Base-by-base conservation (phyloP, 345 rosid genomes). In the Theobroma cacao region DNA sequence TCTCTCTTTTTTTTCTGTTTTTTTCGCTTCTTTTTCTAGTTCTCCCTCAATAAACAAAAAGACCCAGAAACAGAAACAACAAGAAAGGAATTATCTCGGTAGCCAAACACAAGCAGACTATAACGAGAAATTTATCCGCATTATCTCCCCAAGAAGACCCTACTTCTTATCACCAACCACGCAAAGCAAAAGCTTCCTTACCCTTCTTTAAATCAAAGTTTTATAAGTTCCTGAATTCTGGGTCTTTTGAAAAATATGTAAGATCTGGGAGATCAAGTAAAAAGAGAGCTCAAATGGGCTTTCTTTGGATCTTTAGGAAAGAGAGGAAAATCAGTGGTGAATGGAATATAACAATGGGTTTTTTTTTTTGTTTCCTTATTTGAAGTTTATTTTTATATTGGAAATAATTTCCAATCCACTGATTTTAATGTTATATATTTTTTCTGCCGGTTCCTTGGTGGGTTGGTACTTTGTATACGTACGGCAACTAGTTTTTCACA, bases 401-500 rank as follows among this genome's bases (percentile, higher is more conserved):
- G n/a, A 22, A 41, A 67, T 15, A 65, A 65, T n/a, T 65, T n/a
- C 15, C 40, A 11, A 65, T 65, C 50, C 71, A 65, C 71, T n/a
- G 9, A 22, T 40, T 40, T 66, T 40, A 66, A 66, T 66, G 40
- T 66, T n/a, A 67, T 2, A 10, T 36, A 65, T 41, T 14, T 26
- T 24, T 41, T 43, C 5, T 67, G 11, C 15, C 53, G 55, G 43
- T 68, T 7, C 33, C 40, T 38, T 40, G 9, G 22, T 7, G 4
- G 30, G 11, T 67, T 4, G 72, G 34, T 43, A 26, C 73, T 68
- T 8, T 43, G 34, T 43, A n/a, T n/a, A 43, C 55, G 7, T 26
- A 34, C 5, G 15, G 14, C 3, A 68, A 30, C 34, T 43, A 30
- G 31, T 66, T 64, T 66, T 43, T 22, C n/a, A 64, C 11, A 33